A percentile compares a stretch with the other conserved stretches of the same genome.
Conservation (phyloP, 306 rosid genomes). For the Pueraria montana region DNA sequence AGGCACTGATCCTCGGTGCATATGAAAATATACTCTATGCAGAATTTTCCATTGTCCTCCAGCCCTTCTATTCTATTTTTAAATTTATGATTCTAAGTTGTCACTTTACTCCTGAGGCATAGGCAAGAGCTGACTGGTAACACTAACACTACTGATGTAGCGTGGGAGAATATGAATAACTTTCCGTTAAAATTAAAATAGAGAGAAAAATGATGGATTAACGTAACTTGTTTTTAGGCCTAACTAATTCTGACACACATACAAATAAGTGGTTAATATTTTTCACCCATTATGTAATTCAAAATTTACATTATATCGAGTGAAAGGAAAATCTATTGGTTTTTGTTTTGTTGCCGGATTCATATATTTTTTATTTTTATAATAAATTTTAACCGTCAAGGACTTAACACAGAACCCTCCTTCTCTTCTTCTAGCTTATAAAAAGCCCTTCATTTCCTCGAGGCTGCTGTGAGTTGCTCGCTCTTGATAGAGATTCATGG, state of each 20-base stretch:
- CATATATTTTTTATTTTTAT: background rate
- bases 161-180: background rate
- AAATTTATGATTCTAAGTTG: background rate
- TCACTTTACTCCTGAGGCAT: background rate
- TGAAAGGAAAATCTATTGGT: background rate
- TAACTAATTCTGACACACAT: background rate
- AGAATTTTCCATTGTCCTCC: background rate
- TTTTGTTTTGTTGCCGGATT: background rate
- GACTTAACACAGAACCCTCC: background rate
- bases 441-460: slow-evolving; percentile 41
- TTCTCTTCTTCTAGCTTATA: slow-evolving; percentile 48
- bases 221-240: background rate
- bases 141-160: background rate
- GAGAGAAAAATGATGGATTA: background rate
- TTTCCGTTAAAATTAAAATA: background rate
- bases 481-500: background rate
- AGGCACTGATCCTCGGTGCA: background rate
- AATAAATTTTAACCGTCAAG: background rate
- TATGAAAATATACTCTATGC: background rate
- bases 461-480: slow-evolving; percentile 2
- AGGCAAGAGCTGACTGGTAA: background rate
- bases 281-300: background rate
- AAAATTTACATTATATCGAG: background rate
- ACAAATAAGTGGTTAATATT: background rate
- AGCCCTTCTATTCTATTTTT: background rate